Evolutionary conservation across 345 rosid species (phyloP).

Genomic region (Eucalyptus viminalis): DNA sequence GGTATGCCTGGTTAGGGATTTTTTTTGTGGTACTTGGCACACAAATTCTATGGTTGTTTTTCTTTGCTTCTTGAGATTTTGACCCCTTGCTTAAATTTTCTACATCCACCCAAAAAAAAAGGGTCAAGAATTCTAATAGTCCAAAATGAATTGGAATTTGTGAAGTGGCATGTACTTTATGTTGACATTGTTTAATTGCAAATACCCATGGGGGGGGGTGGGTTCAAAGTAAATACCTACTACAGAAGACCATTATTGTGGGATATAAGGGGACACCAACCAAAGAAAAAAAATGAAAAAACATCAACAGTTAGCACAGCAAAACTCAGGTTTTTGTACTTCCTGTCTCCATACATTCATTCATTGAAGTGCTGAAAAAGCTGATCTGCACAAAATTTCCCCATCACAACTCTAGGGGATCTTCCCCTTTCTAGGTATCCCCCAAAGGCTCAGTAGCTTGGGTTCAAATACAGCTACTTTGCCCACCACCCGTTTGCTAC

Average conservation of each 20-base stretch:
- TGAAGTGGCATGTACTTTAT: background rate
- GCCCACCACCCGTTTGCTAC: background rate
- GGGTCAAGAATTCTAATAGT: background rate
- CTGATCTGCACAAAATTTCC: background rate
- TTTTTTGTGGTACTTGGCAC: background rate
- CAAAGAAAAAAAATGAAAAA: background rate
- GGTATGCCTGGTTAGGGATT: background rate
- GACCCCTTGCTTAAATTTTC: background rate
- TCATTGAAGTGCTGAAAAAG: background rate
- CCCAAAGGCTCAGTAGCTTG: background rate
- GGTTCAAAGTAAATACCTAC: background rate
- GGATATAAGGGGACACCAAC: background rate
- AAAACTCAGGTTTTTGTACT: background rate
- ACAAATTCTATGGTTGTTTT: background rate
- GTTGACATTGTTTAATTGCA: background rate
- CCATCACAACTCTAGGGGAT: background rate
- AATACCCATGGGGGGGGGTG: background rate
- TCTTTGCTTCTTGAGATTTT: background rate
- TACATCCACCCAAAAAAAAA: background rate
- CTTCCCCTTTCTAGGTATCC: background rate
- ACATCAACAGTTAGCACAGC: background rate
- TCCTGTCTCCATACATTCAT: background rate
- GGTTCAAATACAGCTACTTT: background rate
- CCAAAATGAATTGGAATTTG: background rate
- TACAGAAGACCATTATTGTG: background rate